Conservation (phyloP, 2,329 filamentous ascomycete genomes). For the Macrophomina pseudophaseolina region DNA sequence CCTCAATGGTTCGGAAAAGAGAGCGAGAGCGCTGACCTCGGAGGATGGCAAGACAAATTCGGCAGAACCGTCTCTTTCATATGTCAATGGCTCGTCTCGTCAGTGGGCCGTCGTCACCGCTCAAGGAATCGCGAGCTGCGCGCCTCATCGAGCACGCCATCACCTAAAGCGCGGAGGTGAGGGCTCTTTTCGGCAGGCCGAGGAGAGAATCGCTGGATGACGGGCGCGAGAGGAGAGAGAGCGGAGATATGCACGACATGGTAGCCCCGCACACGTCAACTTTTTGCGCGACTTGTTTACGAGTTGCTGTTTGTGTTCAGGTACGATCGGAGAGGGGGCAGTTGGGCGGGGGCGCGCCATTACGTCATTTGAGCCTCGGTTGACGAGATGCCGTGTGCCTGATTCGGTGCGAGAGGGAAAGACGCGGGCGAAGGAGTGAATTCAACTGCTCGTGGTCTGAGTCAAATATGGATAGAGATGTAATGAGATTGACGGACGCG, state of each 20-base stretch:
- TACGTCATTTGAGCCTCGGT: slow-evolving; percentile 8
- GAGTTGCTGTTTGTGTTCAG: not conserved
- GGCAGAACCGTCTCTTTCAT: slow-evolving; percentile 15
- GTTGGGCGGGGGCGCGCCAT: not conserved
- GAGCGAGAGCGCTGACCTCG: not conserved
- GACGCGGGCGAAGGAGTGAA: too few relatives aligned
- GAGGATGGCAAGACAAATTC: not conserved
- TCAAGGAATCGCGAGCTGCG: not conserved
- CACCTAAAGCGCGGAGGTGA: not conserved
- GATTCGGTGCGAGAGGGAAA: too few relatives aligned
- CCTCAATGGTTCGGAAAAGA: not conserved
- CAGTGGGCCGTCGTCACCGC: not conserved
- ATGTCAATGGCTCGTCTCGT: not conserved
- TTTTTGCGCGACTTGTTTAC: not conserved
- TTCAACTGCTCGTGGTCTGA: too few relatives aligned
- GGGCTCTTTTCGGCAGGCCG: not conserved
- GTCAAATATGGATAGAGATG: too few relatives aligned
- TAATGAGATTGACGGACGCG: too few relatives aligned
- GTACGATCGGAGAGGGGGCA: slow-evolving; percentile 1
- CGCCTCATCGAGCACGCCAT: slow-evolving; percentile 20
- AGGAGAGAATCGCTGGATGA: not conserved
- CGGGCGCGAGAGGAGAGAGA: not conserved
- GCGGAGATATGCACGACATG: not conserved
- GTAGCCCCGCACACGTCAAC: not conserved
- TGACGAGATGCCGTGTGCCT: slow-evolving; percentile 7